Evolutionary conservation across 306 rosid genomes (phyloP).

Genomic region (Mucuna pruriens): DNA sequence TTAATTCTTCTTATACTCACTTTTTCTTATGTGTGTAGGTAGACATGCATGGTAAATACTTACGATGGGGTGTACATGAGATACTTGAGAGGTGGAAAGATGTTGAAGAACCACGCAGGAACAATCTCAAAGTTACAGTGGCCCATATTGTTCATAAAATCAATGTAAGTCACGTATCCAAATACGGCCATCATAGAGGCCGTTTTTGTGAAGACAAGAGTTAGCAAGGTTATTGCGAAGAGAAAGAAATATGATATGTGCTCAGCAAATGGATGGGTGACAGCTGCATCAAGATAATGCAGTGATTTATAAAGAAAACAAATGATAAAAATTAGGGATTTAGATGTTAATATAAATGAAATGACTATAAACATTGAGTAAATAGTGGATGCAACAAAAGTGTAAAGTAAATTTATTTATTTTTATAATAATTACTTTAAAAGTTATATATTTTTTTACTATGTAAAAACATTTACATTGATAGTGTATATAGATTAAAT

Average conservation of each 20-base stretch:
- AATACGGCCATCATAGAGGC: conserved; percentile 28
- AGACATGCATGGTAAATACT: conserved; percentile 48
- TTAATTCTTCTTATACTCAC: no score
- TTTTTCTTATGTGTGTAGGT: no score
- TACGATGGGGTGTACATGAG: conserved; percentile 74
- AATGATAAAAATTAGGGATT: background rate
- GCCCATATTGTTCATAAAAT: conserved; percentile 76
- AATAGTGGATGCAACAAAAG: no score
- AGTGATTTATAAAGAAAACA: background rate
- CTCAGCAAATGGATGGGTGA: conserved; percentile 71
- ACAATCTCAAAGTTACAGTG: conserved; percentile 72
- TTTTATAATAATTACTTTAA: no score
- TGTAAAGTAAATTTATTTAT: no score
- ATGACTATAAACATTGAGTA: no score
- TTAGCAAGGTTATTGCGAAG: conserved; percentile 52
- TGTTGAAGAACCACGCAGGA: conserved; percentile 47
- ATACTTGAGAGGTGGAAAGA: conserved; percentile 63
- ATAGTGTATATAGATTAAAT: no score
- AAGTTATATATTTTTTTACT: no score
- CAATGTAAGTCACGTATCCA: conserved; percentile 55
- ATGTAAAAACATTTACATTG: no score
- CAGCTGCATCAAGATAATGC: conserved; percentile 47
- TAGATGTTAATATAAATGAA: background rate
- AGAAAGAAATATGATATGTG: conserved; percentile 56
- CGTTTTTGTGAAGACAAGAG: conserved; percentile 37